Evolutionary conservation across 2,329 filamentous ascomycete species (phyloP), one percentile per base, ranked within the genome.

Genomic region (Torrubiellomyces zombiae): DNA sequence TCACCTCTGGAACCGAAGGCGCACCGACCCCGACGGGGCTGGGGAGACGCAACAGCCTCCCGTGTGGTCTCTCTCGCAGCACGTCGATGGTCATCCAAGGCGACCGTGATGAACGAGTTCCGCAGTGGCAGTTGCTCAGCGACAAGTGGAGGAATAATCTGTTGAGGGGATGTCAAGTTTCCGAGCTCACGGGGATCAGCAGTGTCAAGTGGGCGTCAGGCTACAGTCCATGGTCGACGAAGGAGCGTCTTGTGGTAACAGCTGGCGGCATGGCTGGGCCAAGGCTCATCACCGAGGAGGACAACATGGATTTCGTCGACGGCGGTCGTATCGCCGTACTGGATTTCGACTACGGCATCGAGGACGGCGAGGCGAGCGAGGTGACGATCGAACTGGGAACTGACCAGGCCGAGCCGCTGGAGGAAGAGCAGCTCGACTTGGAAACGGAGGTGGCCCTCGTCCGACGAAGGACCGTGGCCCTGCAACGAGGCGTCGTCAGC

Each of bases 381-480:
- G 49, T 79, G 20, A 72, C 62, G 2, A 75, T 89, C 26, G 79
- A 86, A 41, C 69, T 86, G 14, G 80, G 80, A 8, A 70, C 72
- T 16, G 63, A 64, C 14, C 60, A 73, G 23, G 69, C 78, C 1
- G 77, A 82, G 42, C 53, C 70, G 0, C 52, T 89, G 11, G 68
- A 75, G 37, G 80, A 86, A 42, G 75, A 80, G 38, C 64, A 67
- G 33, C 68, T 75, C 13, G 78, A 81, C 37, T 57, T 86, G 29
- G 79, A 75, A 28, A 69, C 73, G 2, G 79, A 85, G 44, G 78
- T 89, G 12, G 80, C 79, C 33, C 70, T 86, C 37, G 76, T 81
- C 25, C 66, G 79, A 36, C 63, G 77, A 33, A 63, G 79, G 34
- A 85, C 79, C 3, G 73, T 78, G 10, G 64, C 75, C 18, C 69